Percentiles rank a stretch among this genome's conserved stretches.
Evolutionary conservation across 1,284 basidiomycete genomes (phyloP).

Genomic region (Austroboletus olivaceoglutinosus): DNA sequence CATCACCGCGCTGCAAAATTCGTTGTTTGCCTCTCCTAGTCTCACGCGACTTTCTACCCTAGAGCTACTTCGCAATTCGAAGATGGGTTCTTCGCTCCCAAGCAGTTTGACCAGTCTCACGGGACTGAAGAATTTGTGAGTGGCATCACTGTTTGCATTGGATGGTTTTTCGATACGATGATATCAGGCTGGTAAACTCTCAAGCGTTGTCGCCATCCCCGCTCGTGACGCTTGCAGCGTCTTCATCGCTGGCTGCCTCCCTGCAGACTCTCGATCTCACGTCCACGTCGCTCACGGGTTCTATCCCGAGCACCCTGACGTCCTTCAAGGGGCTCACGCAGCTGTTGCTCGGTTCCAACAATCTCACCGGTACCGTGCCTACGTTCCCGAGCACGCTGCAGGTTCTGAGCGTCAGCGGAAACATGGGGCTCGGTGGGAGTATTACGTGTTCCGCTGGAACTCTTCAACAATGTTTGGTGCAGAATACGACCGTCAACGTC

Average conservation of each 20-base stretch:
- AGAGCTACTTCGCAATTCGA: constrained; percentile 43
- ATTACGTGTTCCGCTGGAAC: constrained; percentile 16
- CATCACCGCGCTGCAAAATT: constrained; percentile 39
- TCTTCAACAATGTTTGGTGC: constrained; percentile 21
- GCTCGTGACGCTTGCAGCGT: constrained; percentile 34
- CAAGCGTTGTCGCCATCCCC: constrained; percentile 25
- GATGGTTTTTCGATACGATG: not conserved
- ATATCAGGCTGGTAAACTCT: constrained; percentile 28
- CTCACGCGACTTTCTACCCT: constrained; percentile 41
- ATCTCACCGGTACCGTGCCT: constrained; percentile 33
- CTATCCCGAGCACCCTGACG: constrained; percentile 28
- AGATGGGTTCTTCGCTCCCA: constrained; percentile 44
- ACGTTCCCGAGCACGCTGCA: constrained; percentile 33
- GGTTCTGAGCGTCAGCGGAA: constrained; percentile 31
- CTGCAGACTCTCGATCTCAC: constrained; percentile 40
- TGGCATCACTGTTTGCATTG: not conserved
- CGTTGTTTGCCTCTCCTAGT: constrained; percentile 34
- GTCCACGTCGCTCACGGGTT: constrained; percentile 33
- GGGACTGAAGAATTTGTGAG: constrained; percentile 43
- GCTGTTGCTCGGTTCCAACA: constrained; percentile 34
- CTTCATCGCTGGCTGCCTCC: constrained; percentile 36
- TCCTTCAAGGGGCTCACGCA: constrained; percentile 31
- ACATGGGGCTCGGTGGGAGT: constrained; percentile 28
- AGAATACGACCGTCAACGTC: constrained; percentile 21
- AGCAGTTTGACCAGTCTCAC: constrained; percentile 36